Conservation (phyloP, 805 yeast genomes). For the Wickerhamiella brachini region DNA sequence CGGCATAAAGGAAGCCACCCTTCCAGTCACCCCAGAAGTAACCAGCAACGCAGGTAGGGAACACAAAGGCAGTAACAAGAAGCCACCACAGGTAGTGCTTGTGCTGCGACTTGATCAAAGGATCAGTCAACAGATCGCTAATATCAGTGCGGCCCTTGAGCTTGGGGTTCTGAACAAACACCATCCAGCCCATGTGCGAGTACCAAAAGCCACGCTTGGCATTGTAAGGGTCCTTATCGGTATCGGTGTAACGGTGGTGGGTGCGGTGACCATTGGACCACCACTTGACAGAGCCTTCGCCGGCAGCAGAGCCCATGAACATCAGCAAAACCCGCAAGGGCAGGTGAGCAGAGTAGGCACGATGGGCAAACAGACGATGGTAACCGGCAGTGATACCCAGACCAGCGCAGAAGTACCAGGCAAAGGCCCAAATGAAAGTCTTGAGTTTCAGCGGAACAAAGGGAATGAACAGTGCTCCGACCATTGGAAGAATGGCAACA, state of each 20-base stretch:
- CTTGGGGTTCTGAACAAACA: conserved; percentile 52
- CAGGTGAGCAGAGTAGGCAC: conserved; percentile 35
- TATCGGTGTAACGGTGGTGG: conserved; percentile 80
- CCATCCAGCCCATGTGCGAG: conserved; percentile 83
- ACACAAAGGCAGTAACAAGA: conserved; percentile 35
- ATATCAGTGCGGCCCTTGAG: conserved; percentile 52
- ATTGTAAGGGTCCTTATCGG: conserved; percentile 79
- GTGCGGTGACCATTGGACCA: conserved; percentile 81
- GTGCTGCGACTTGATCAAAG: conserved; percentile 53
- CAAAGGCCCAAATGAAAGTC: conserved; percentile 41
- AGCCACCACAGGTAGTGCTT: conserved; percentile 50
- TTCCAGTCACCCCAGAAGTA: conserved; percentile 54
- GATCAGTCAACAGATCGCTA: conserved; percentile 47
- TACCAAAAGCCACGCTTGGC: conserved; percentile 67
- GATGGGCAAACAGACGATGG: conserved; percentile 64
- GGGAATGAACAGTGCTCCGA: conserved; percentile 32
- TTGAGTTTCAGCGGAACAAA: conserved; percentile 32
- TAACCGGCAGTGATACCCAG: conserved; percentile 73
- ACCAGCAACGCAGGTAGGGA: conserved; percentile 58
- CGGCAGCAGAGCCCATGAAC: conserved; percentile 57
- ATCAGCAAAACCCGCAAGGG: conserved; percentile 38
- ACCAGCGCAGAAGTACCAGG: conserved; percentile 47
- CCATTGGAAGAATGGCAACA: conserved; percentile 41
- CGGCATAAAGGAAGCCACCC: conserved; percentile 74
- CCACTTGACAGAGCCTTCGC: conserved; percentile 60